These are phyloP conservation scores for Corinectria fuckeliana DNA, from an alignment of 2,329 filamentous ascomycete genomes.

Conservation along the genomic window DNA sequence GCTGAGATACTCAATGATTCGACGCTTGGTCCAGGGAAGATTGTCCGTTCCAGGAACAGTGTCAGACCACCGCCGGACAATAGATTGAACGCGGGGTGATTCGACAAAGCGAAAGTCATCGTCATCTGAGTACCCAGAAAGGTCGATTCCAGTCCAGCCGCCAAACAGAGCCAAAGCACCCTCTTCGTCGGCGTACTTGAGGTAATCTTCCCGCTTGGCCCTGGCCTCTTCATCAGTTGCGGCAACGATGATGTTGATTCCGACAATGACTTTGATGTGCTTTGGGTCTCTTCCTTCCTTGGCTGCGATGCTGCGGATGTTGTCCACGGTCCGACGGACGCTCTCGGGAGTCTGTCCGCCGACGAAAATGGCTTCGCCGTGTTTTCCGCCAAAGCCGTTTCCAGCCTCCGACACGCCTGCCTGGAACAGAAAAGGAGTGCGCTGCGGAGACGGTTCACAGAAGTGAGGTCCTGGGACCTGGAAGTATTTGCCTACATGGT, in stretches of 20 bases:
- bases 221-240: constrained; percentile 14
- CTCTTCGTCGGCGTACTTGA: constrained; percentile 16
- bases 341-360: constrained; percentile 11
- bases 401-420: constrained; percentile 16
- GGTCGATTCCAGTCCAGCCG: constrained; percentile 22
- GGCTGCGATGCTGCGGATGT: constrained; percentile 4
- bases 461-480: constrained; percentile 50
- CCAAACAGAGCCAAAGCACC: constrained; percentile 19
- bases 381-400: constrained; percentile 18
- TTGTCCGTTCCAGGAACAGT: constrained; percentile 35
- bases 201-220: constrained; percentile 14
- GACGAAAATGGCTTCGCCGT: constrained; percentile 22
- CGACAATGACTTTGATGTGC: constrained; percentile 19
- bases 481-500: constrained; percentile 39
- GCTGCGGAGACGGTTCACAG: constrained; percentile 41
- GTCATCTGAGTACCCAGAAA: constrained; percentile 9
- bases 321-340: constrained; percentile 14
- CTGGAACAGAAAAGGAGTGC: constrained; percentile 17
- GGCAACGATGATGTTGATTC: constrained; percentile 16
- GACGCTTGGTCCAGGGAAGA: constrained; percentile 60
- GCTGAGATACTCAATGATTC: constrained; percentile 61
- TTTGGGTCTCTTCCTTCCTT: constrained; percentile 13
- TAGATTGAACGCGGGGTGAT: constrained; percentile 5
- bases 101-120: constrained; percentile 14
- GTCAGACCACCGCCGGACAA: constrained; percentile 9